These are phyloP conservation scores for Hypoxylon intermedium DNA, from an alignment of 495 filamentous ascomycete species.

Conservation along the genomic window DNA sequence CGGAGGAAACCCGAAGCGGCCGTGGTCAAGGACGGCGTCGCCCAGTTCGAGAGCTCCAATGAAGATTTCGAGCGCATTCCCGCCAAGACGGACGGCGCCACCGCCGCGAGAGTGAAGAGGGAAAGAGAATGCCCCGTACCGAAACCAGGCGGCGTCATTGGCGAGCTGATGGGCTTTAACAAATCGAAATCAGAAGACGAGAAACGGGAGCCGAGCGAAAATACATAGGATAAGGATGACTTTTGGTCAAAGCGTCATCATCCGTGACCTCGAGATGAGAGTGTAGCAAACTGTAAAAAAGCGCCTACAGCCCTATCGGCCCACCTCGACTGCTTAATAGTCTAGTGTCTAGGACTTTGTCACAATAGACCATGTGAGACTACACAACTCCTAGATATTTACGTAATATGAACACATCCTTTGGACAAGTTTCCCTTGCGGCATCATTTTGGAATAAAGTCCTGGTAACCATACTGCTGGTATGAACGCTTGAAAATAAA, in stretches of 20 bases:
- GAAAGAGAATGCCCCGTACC: conserved; percentile 77
- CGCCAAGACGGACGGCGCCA: conserved; percentile 7
- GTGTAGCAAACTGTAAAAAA: conserved; percentile 6
- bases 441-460: too few species aligned
- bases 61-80: conserved; percentile 25
- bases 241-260: background rate
- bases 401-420: too few species aligned
- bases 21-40: conserved; percentile 48
- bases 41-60: conserved; percentile 38
- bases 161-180: conserved; percentile 74
- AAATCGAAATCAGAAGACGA: conserved; percentile 28
- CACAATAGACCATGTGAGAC: background rate
- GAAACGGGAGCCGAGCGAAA: conserved; percentile 4
- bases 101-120: conserved; percentile 44
- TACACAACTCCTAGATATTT: too few species aligned
- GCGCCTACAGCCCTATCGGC: background rate
- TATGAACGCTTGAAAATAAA: conserved; percentile 28
- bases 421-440: too few species aligned
- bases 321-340: too few species aligned
- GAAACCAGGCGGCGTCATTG: conserved; percentile 78
- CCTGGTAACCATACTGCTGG: conserved; percentile 5
- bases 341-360: background rate
- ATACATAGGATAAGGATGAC: conserved; percentile 15
- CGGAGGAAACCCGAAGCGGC: conserved; percentile 43
- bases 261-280: background rate